A percentile compares a stretch with the other conserved stretches of the same genome.
Conservation (phyloP, 305 asterid genomes). For the Solanum hybrid region DNA sequence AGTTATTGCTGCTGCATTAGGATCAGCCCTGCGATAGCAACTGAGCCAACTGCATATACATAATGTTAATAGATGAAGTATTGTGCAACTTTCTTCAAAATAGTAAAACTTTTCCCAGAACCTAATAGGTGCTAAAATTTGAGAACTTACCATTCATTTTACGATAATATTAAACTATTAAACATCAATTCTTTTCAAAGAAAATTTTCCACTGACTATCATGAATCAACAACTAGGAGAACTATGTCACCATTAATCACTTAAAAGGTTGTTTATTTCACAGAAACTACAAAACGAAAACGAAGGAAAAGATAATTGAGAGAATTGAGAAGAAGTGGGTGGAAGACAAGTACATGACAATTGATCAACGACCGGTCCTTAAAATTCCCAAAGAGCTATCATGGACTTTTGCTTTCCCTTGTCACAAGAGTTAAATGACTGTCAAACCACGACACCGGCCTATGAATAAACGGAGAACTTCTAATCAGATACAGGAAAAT, state of each 20-base stretch:
- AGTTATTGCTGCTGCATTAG: not conserved
- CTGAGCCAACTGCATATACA: slow-evolving; percentile 9
- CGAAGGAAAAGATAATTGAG: not conserved
- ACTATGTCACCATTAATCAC: not conserved
- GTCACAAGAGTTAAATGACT: not conserved
- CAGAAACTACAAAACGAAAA: not conserved
- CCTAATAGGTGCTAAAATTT: not conserved
- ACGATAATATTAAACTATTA: not conserved
- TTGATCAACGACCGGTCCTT: not conserved
- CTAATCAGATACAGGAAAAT: not conserved
- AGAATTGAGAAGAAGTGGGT: not conserved
- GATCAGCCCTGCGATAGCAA: slow-evolving; percentile 9
- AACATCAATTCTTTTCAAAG: not conserved
- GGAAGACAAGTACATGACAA: not conserved
- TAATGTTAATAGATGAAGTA: not conserved
- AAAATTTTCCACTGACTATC: not conserved
- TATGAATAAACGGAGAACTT: not conserved
- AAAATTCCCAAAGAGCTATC: not conserved
- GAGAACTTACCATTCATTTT: not conserved
- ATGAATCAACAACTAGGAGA: not conserved
- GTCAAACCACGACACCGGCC: not conserved
- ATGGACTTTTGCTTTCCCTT: not conserved
- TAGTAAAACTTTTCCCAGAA: not conserved
- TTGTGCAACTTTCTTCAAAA: not conserved
- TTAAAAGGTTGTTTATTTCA: not conserved